Percentiles rank a stretch among this genome's conserved stretches.
phyloP scores from a whole-genome alignment of 148 eudicot genomes.

The Rhododendron molle region DNA sequence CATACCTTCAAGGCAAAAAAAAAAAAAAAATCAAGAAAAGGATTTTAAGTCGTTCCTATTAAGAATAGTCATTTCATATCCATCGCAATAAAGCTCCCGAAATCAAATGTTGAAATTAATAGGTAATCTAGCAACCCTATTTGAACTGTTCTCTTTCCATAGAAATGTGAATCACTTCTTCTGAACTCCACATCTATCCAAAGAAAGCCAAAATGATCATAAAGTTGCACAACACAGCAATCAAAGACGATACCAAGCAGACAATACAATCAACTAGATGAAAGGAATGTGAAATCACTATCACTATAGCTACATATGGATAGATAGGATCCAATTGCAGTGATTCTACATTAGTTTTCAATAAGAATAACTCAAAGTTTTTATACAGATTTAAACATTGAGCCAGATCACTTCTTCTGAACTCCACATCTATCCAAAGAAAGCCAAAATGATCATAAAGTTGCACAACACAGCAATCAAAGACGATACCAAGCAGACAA shows the following conservation, averaged over 20 bases:
- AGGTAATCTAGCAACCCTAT: neutral
- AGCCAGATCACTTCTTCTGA: neutral
- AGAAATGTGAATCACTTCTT: neutral
- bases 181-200: neutral
- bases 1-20: slow-evolving; percentile 46
- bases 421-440: neutral
- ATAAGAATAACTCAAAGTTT: neutral
- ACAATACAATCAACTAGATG: neutral
- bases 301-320: neutral
- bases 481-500: neutral
- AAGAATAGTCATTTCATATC: neutral
- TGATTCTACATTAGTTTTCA: neutral
- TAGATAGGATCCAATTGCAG: neutral
- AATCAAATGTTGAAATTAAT: neutral
- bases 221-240: neutral
- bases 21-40: neutral
- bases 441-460: neutral
- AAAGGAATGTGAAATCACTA: neutral
- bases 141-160: neutral
- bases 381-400: neutral
- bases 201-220: neutral
- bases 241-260: neutral
- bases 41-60: neutral
- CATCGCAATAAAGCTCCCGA: neutral
- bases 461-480: neutral